Evolutionary conservation across 2,329 filamentous ascomycete genomes (phyloP), one percentile per base, ranked within the genome.

Genomic region (Cladosporium sphaerospermum): DNA sequence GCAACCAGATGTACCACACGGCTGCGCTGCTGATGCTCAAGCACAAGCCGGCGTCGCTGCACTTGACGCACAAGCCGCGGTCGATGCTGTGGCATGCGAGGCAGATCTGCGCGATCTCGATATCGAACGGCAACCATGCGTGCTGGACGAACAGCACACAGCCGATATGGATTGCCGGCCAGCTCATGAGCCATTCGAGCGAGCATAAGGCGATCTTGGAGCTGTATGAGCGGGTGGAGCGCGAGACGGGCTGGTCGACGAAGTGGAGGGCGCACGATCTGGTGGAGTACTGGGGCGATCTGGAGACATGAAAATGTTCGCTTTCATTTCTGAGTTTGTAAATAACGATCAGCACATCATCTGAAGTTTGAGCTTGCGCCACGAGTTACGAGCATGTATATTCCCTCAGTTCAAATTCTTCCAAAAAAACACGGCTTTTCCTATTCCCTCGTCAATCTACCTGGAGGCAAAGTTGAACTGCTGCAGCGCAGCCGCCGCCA

Each of bases 1-100:
- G 71, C 2, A 82, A 80, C 55, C 78, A 81, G 58, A 66, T 81
- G 2, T 81, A 80, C 59, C 79, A 82, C 57, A 78, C 78, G 1
- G 76, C 78, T 2, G 78, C 78, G 68, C 62, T 80, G 7, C 61
- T 80, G 0, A 64, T 82, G 52, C 69, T 82, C 14, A 75, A 75
- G 53, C 72, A 75, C 58, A 75, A 74, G 54, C 78, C 79, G 14
- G 60, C 58, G 4, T 60, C 60, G 18, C 45, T 63, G 1, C 59
- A 60, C 11, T 58, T 66, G 28, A 53, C 56, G 14, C 45, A 62
- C 54, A 66, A 67, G 47, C 63, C 68, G 56, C 68, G 67, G 56
- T 75, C 73, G 0, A 66, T 74, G n/a, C 66, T 76, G 14, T 76
- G 73, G 74, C 73, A 76, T 54, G 74, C 74, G 0, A 66, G 73